Evolutionary conservation across 1,284 basidiomycete species (phyloP).

Genomic region (Pseudozyma sp.): DNA sequence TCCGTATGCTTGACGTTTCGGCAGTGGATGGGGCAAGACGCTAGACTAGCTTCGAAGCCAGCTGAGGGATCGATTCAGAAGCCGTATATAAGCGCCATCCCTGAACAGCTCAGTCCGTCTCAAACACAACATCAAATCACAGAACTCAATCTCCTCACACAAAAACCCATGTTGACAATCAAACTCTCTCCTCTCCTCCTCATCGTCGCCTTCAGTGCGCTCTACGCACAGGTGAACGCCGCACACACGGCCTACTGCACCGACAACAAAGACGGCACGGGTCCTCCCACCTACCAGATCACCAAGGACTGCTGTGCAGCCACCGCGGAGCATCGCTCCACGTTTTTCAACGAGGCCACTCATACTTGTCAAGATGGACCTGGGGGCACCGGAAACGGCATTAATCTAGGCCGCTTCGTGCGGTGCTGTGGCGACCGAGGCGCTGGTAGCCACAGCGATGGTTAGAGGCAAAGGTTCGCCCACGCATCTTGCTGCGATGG

Average conservation of each 20-base stretch:
- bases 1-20: no score
- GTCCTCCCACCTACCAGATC: not conserved
- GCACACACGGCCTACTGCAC: slow-evolving; percentile 11
- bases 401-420: slow-evolving; percentile 15
- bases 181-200: not conserved
- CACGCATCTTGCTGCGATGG: not conserved
- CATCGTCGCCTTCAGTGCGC: not conserved
- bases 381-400: slow-evolving; percentile 8
- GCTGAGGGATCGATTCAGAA: no score
- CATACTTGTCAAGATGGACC: slow-evolving; percentile 3
- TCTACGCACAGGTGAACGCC: not conserved
- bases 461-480: not conserved
- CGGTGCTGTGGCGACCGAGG: slow-evolving; percentile 6
- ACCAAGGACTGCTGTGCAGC: slow-evolving; percentile 16
- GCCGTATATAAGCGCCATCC: no score
- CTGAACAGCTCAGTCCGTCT: no score
- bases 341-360: not conserved
- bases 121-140: no score
- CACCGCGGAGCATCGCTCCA: slow-evolving; percentile 6
- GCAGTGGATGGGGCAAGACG: no score
- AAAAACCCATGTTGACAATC: not conserved
- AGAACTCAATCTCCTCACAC: not conserved
- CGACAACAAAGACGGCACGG: not conserved
- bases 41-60: no score
- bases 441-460: slow-evolving; percentile 5